These are phyloP conservation scores for Salvia miltiorrhiza DNA, from an alignment of 257 asterid species.

Conservation along the genomic window DNA sequence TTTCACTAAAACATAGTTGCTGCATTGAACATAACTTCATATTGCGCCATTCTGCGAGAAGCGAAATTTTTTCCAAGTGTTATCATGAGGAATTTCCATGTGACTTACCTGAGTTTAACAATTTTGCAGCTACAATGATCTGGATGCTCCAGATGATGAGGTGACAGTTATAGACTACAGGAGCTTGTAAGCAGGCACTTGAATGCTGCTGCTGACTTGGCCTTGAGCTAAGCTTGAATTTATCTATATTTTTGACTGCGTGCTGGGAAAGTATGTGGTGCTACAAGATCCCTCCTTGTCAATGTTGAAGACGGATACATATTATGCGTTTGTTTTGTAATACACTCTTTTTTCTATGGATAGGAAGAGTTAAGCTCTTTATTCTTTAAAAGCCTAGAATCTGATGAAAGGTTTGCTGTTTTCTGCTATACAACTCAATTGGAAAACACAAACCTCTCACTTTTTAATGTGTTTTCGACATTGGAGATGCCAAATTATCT, in stretches of 20 bases:
- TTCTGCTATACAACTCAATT: not conserved
- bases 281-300: not conserved
- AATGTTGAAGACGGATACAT: not conserved
- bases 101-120: conserved; percentile 9
- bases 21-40: not conserved
- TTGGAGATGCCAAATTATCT: not conserved
- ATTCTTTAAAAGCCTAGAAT: not conserved
- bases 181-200: conserved; percentile 56
- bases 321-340: not conserved
- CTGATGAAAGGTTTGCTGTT: not conserved
- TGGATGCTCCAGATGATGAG: conserved; percentile 99
- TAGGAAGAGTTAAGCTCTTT: not conserved
- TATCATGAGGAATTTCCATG: not conserved
- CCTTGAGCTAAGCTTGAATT: not conserved
- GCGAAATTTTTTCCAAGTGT: too few relatives aligned
- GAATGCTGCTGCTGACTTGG: conserved; percentile 6
- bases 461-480: not conserved
- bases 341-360: not conserved
- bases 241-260: not conserved
- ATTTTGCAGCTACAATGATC: conserved; percentile 84
- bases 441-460: not conserved
- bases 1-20: not conserved
- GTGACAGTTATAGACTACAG: conserved; percentile 95
- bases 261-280: not conserved
- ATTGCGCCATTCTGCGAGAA: not conserved